A percentile compares a stretch with the other conserved stretches of the same genome.
Conservation (phyloP, 306 rosid species). For the Delonix regia region DNA sequence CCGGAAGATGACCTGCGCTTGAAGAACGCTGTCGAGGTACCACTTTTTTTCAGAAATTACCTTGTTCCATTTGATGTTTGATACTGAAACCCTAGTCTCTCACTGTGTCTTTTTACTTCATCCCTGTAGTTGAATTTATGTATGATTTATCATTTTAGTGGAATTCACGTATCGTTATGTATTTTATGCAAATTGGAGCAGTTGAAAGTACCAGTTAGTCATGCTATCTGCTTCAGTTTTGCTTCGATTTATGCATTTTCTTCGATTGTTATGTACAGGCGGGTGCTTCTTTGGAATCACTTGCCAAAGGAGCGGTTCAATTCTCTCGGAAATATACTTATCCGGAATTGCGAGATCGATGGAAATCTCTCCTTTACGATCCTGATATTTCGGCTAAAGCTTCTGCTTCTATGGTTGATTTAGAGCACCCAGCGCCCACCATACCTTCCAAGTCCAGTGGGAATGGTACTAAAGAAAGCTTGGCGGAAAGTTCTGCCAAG, state of each 20-base stretch:
- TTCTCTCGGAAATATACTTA: slow-evolving; percentile 69
- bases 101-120: not conserved
- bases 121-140: not conserved
- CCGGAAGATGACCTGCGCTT: slow-evolving; percentile 78
- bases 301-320: slow-evolving; percentile 83
- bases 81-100: slow-evolving; percentile 35
- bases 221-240: not conserved
- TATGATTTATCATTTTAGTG: not conserved
- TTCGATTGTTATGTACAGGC: slow-evolving; percentile 42
- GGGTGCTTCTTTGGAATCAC: slow-evolving; percentile 87
- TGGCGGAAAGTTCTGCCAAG: slow-evolving; percentile 29
- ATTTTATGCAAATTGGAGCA: not conserved
- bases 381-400: slow-evolving; percentile 53
- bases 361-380: slow-evolving; percentile 75
- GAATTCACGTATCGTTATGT: not conserved
- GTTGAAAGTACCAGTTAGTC: not conserved
- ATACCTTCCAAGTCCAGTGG: slow-evolving; percentile 34
- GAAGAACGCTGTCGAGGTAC: slow-evolving; percentile 83
- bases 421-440: slow-evolving; percentile 47
- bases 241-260: not conserved
- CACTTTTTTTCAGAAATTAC: not conserved
- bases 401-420: slow-evolving; percentile 52
- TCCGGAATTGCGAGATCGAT: slow-evolving; percentile 63
- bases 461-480: slow-evolving; percentile 26
- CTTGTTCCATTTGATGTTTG: not conserved